Base-by-base conservation (phyloP, 2,329 filamentous ascomycete genomes). In the Tolypocladium ophioglossoides region DNA sequence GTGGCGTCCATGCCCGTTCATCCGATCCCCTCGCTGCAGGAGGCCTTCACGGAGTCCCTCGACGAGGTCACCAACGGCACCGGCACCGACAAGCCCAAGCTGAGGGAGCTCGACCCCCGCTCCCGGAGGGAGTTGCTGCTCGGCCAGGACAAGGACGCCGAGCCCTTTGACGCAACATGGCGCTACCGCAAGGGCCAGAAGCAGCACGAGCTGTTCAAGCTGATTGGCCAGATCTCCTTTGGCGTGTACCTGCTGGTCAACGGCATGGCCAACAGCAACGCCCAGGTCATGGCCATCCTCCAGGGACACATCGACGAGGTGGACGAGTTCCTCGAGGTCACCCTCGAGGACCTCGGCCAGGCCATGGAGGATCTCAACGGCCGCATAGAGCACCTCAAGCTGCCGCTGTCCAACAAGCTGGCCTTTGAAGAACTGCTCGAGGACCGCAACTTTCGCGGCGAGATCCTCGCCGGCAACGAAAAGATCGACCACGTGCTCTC, bases 271-370 rank as follows among this genome's bases (percentile, higher is more conserved):
- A 95, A 92, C 70, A 95, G 89, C 61, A 88, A 95, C 61, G 78
- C 84, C 37, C 89, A 95, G 66, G 92, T 96, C 14, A 85, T 96
- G 58, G 84, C 80, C 59, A 97, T 97, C 52, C 77, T 97, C 54
- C 90, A 96, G 65, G 84, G 83, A 16, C 92, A 97, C 68, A 94
- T 97, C 57, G 89, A 96, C 65, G 92, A 97, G 69, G 83, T 97
- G 34, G 94, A 97, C 69, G 85, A 87, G 63, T 96, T 96, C 64
- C 75, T 97, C 37, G 89, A 95, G 68, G 83, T 87, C 20, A 87
- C 89, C 0, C 82, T 89, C 46, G 91, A 95, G 62, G 92, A 96
- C 66, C 84, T 96, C 52, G 80, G 87, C 48, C 75, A 91, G 52
- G 89, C 91, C 5, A 80, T 85, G 47, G 76, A 83, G 56, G 94